A percentile compares a stretch with the other conserved stretches of the same genome.
Conservation (phyloP, 2,329 filamentous ascomycete species). For the Hysterium pulicare region DNA sequence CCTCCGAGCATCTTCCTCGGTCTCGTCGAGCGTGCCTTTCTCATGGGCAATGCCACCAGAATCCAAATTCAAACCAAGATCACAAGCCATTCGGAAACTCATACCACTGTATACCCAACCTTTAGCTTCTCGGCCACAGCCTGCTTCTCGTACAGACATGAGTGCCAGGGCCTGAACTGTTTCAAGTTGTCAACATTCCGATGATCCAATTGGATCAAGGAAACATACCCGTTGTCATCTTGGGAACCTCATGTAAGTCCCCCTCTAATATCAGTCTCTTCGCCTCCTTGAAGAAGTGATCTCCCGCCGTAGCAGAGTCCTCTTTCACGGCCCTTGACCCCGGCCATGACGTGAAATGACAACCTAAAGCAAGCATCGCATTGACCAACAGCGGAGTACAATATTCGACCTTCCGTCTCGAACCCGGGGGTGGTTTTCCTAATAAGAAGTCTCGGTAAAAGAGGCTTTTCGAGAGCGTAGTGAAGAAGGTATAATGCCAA, state of each 20-base stretch:
- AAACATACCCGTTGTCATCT: conserved; percentile 61
- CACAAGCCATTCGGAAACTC: conserved; percentile 96
- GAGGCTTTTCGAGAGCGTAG: conserved; percentile 77
- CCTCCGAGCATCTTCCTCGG: conserved; percentile 82
- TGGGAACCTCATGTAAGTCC: conserved; percentile 88
- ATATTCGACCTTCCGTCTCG: conserved; percentile 60
- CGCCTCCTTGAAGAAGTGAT: conserved; percentile 93
- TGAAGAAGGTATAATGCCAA: conserved; percentile 97
- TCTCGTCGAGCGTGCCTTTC: conserved; percentile 61
- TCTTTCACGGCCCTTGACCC: conserved; percentile 68
- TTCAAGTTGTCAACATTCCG: not conserved
- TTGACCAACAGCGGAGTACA: conserved; percentile 91
- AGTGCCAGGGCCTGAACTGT: conserved; percentile 82
- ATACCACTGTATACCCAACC: conserved; percentile 99
- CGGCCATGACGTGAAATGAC: conserved; percentile 79
- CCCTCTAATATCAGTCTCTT: conserved; percentile 86
- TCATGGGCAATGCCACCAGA: conserved; percentile 60
- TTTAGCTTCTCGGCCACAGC: conserved; percentile 88
- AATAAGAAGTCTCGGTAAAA: conserved; percentile 83
- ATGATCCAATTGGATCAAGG: not conserved
- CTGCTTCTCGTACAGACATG: conserved; percentile 95
- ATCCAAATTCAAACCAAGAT: conserved; percentile 87
- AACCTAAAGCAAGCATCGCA: conserved; percentile 87
- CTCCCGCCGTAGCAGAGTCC: conserved; percentile 81
- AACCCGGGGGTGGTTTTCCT: conserved; percentile 58